Evolutionary conservation across 768 basidiomycete genomes (phyloP).

Genomic region (Sarcodon sp.): DNA sequence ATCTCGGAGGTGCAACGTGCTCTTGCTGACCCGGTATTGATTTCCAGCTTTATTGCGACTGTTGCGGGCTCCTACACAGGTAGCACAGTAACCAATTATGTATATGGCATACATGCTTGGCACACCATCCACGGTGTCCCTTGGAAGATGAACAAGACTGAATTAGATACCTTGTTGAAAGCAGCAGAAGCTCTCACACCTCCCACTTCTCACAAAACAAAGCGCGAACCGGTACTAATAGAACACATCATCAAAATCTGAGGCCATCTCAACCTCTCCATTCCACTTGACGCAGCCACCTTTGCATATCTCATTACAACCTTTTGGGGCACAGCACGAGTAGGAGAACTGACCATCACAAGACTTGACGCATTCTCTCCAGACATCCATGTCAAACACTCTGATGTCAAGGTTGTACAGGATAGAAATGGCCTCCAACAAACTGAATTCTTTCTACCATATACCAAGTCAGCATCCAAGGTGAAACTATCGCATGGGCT

Average conservation of each 20-base stretch:
- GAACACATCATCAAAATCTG: no score
- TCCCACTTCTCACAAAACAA: conserved; percentile 13
- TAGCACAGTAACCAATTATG: conserved; percentile 22
- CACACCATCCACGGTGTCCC: conserved; percentile 26
- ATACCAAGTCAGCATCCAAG: conserved; percentile 15
- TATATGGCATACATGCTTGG: conserved; percentile 29
- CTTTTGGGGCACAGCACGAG: conserved; percentile 21
- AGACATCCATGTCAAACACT: conserved; percentile 14
- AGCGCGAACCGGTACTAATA: conserved; percentile 18
- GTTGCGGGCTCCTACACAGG: conserved; percentile 18
- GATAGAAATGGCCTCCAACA: conserved; percentile 15
- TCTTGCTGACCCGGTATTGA: conserved; percentile 13
- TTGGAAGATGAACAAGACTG: conserved; percentile 15
- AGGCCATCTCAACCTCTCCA: not conserved
- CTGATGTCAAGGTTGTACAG: conserved; percentile 5
- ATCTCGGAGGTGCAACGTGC: conserved; percentile 19
- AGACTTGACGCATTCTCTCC: conserved; percentile 18
- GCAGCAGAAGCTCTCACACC: conserved; percentile 20
- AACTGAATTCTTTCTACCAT: conserved; percentile 16
- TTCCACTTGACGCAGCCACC: conserved; percentile 20
- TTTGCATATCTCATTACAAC: conserved; percentile 24
- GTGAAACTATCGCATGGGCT: conserved; percentile 21
- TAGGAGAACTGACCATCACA: conserved; percentile 26
- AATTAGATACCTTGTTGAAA: conserved; percentile 16
- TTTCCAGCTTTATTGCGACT: conserved; percentile 11